phyloP scores from a whole-genome alignment of 1,284 basidiomycete genomes.

The Stereum hirsutum region DNA sequence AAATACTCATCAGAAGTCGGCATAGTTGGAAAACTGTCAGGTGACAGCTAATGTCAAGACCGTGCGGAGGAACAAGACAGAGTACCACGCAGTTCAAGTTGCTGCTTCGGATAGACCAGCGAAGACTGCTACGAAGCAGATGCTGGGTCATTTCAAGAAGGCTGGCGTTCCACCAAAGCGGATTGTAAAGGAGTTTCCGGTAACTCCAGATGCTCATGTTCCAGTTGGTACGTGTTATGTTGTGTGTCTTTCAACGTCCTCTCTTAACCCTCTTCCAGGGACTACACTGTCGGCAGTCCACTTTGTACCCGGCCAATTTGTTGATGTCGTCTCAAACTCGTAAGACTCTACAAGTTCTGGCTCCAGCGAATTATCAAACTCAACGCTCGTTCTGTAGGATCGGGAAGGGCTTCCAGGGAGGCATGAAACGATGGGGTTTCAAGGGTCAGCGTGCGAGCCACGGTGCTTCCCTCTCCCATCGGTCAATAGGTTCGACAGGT shows the following conservation, averaged over 20 bases:
- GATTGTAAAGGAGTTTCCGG: slow-evolving; percentile 83
- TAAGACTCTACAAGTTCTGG: slow-evolving; percentile 32
- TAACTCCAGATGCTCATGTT: slow-evolving; percentile 84
- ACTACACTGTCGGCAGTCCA: slow-evolving; percentile 88
- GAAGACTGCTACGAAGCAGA: slow-evolving; percentile 63
- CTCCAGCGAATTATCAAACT: background rate
- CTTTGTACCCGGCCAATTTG: slow-evolving; percentile 96
- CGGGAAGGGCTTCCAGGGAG: slow-evolving; percentile 96
- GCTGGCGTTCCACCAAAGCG: slow-evolving; percentile 83
- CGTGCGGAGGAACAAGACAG: slow-evolving; percentile 51
- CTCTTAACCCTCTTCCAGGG: slow-evolving; percentile 34
- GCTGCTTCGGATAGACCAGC: slow-evolving; percentile 65
- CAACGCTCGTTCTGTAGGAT: slow-evolving; percentile 43
- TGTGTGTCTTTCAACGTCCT: background rate
- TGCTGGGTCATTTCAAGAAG: slow-evolving; percentile 83
- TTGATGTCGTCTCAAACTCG: slow-evolving; percentile 92
- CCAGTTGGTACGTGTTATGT: slow-evolving; percentile 61
- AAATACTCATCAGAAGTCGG: background rate
- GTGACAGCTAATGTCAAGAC: slow-evolving; percentile 70
- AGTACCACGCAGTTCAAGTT: slow-evolving; percentile 83
- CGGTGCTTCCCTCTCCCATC: slow-evolving; percentile 94
- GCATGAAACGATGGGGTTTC: slow-evolving; percentile 97
- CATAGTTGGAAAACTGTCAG: slow-evolving; percentile 76
- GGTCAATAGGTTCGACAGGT: slow-evolving; percentile 90
- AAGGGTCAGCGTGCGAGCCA: slow-evolving; percentile 90